These are phyloP conservation scores for Coniochaeta prunicola DNA, from an alignment of 2,329 filamentous ascomycete genomes.

Conservation along the genomic window DNA sequence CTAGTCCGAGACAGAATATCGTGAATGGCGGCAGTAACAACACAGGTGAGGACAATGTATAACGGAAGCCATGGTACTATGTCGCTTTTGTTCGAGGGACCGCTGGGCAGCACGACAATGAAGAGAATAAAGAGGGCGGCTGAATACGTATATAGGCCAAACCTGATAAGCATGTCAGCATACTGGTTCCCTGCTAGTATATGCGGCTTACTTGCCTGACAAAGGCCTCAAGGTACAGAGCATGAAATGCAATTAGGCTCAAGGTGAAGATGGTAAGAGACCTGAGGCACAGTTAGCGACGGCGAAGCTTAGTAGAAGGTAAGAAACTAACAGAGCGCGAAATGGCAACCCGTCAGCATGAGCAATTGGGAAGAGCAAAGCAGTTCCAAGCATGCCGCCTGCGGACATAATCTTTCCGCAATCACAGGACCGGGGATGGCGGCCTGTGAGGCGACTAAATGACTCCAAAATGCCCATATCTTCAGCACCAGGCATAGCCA, in stretches of 20 bases:
- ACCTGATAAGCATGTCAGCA: slow-evolving; percentile 8
- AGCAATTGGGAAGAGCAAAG: slow-evolving; percentile 13
- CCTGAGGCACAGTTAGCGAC: slow-evolving; percentile 8
- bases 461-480: not conserved
- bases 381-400: slow-evolving; percentile 14
- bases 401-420: slow-evolving; percentile 9
- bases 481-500: not conserved
- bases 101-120: slow-evolving; percentile 8
- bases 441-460: not conserved
- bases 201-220: slow-evolving; percentile 6
- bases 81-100: slow-evolving; percentile 6
- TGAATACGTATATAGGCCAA: slow-evolving; percentile 10
- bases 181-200: not conserved
- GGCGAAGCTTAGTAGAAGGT: not conserved
- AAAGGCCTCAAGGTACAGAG: slow-evolving; percentile 10
- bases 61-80: slow-evolving; percentile 16
- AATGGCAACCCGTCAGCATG: slow-evolving; percentile 8
- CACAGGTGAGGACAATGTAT: slow-evolving; percentile 9
- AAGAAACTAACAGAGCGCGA: slow-evolving; percentile 10
- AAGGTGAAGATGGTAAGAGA: slow-evolving; percentile 12
- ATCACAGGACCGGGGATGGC: not conserved
- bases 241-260: slow-evolving; percentile 9
- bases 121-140: slow-evolving; percentile 11
- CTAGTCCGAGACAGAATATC: not conserved
- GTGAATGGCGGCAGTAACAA: slow-evolving; percentile 10